Evolutionary conservation across 163 green algal genomes (phyloP), one percentile per base, ranked within the genome.

Genomic region (Scenedesmus sp.): DNA sequence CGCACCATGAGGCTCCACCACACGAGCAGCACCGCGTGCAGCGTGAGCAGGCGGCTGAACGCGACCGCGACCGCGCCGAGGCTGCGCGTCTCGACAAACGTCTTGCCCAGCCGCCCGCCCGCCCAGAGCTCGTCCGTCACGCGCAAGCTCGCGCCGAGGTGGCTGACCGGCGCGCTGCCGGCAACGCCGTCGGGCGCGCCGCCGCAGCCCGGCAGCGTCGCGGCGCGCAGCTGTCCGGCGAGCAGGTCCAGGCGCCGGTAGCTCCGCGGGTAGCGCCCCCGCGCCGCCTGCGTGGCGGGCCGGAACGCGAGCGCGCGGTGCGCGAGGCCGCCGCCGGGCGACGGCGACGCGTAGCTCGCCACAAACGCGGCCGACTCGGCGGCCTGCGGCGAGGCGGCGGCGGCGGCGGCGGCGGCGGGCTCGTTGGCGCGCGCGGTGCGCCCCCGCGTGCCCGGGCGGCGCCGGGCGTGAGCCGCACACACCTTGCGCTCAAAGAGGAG

Each of bases 51-150:
- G 42, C 67, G 39, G 34, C 53, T 76, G 34, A 76, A 76, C 18
- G 67, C 67, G 11, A 76, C 67, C 17, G 51, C 50, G 28, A 76
- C 50, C 58, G 50, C 50, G 28, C n/a, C 67, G 17, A 76, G 33
- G 45, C 67, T 64, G 4, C 67, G 67, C 11, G 67, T 76, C 50
- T 76, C 67, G 0, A 76, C 18, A 31, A 76, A 76, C 13, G 67
- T 56, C 67, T 76, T 76, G 48, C 53, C 64, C 3, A 64, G 47
- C n/a, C n/a, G n/a, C 22, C 64, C 33, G 26, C 60, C 9, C 11
- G 14, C 50, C 67, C 67, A 76, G 42, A 76, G 51, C 13, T 20
- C 50, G 18, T 63, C 33, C 11, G 53, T 76, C 24, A 76, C 67
- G 6, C 33, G 5, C 2, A 76, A 29, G 28, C 63, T 73, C 3